Conservation (phyloP, 2,329 filamentous ascomycete genomes). For the Aspergillus versicolor region DNA sequence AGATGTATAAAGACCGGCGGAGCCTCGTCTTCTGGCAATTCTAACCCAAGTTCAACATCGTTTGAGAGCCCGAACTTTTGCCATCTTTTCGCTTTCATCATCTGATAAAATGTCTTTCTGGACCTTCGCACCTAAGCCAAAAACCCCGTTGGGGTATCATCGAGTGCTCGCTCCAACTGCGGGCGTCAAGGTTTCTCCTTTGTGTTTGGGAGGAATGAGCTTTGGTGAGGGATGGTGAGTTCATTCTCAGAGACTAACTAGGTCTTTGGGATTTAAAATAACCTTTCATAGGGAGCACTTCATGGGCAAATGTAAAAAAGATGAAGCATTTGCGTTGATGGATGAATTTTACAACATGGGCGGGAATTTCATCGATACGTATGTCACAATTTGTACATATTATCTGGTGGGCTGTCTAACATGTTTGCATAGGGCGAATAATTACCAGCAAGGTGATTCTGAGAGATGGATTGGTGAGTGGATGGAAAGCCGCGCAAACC, state of each 20-base stretch:
- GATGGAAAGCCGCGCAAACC: constrained; percentile 62
- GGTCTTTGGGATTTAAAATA: neutral
- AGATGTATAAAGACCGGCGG: no score
- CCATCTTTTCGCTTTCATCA: no score
- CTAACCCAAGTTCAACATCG: no score
- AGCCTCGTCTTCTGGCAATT: no score
- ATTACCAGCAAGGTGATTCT: constrained; percentile 65
- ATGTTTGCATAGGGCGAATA: constrained; percentile 47
- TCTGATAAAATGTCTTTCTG: constrained; percentile 4
- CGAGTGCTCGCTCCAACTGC: constrained; percentile 53
- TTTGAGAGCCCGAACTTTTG: no score
- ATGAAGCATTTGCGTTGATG: constrained; percentile 50
- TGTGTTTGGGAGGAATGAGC: constrained; percentile 57
- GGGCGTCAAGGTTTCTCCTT: constrained; percentile 52
- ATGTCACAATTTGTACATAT: neutral
- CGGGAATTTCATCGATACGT: constrained; percentile 56
- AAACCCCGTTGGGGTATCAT: constrained; percentile 49
- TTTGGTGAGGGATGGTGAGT: constrained; percentile 51
- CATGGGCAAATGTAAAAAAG: constrained; percentile 48
- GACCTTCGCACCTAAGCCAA: constrained; percentile 9
- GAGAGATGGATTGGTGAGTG: constrained; percentile 70
- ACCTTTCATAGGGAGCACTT: constrained; percentile 1
- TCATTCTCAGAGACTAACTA: no score
- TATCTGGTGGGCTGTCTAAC: no score
- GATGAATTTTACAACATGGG: constrained; percentile 52